phyloP scores from a whole-genome alignment of 495 filamentous ascomycete genomes.

The Amniculicola lignicola region DNA sequence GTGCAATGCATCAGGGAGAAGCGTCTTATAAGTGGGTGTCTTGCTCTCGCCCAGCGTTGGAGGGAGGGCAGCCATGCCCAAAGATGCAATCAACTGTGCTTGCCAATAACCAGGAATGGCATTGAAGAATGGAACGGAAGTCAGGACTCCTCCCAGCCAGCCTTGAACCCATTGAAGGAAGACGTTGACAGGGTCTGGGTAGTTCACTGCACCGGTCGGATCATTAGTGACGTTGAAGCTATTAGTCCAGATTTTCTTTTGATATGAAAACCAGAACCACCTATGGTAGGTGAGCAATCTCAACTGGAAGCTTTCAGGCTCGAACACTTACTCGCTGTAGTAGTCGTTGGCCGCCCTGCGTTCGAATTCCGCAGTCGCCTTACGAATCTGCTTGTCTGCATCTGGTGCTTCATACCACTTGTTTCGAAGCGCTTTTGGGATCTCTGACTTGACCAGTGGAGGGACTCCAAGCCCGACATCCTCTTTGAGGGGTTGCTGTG shows the following conservation, averaged over 20 bases:
- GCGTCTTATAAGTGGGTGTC: conserved; percentile 43
- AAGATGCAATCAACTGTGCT: conserved; percentile 43
- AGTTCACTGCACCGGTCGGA: conserved; percentile 39
- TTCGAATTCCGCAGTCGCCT: conserved; percentile 53
- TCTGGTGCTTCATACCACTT: conserved; percentile 35
- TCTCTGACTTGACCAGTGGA: conserved; percentile 41
- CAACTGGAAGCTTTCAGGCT: background rate
- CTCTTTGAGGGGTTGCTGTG: conserved; percentile 42
- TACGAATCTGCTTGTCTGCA: conserved; percentile 43
- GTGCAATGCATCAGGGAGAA: conserved; percentile 51
- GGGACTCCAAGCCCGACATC: conserved; percentile 50
- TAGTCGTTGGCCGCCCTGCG: conserved; percentile 45
- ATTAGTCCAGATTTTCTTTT: conserved; percentile 49
- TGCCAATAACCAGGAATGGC: conserved; percentile 49
- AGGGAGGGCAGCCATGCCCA: conserved; percentile 47
- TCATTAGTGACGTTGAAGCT: conserved; percentile 48
- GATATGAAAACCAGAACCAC: conserved; percentile 57
- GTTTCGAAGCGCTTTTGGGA: conserved; percentile 45
- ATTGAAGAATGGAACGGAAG: conserved; percentile 41
- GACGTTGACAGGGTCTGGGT: conserved; percentile 43
- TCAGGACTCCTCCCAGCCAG: conserved; percentile 47
- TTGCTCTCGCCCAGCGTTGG: conserved; percentile 38
- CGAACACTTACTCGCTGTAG: conserved; percentile 43
- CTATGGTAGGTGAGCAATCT: background rate
- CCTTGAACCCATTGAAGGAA: conserved; percentile 50